These are phyloP conservation scores for Castanea crenata DNA, from an alignment of 306 rosid species.

Conservation along the genomic window DNA sequence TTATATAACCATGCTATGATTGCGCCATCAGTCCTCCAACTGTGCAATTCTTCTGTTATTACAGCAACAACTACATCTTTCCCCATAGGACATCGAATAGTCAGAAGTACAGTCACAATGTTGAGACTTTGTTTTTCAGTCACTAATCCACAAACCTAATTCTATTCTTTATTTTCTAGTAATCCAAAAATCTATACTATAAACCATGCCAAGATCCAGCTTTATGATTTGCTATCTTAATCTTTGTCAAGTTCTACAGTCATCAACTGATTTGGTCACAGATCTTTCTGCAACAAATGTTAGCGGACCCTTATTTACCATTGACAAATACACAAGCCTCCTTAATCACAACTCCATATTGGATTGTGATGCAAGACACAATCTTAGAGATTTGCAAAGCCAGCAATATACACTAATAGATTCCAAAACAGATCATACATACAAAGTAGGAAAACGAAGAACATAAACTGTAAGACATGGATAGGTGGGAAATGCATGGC, in stretches of 20 bases:
- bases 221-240: neutral
- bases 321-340: neutral
- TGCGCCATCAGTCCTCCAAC: too few species aligned
- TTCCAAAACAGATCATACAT: neutral
- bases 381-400: neutral
- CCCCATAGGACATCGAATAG: neutral
- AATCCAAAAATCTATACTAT: too few species aligned
- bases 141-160: neutral
- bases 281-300: neutral
- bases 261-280: neutral
- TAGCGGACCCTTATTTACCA: neutral
- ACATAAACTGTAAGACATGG: neutral
- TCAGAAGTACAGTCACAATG: neutral
- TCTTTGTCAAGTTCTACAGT: neutral
- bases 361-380: neutral
- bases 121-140: neutral
- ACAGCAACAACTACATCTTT: neutral
- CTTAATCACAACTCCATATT: neutral
- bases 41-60: neutral
- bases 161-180: neutral
- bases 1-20: too few species aligned
- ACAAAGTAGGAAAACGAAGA: neutral
- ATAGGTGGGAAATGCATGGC: neutral
- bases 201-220: neutral
- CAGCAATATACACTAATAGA: neutral